Evolutionary conservation across 352 stramenopile species (phyloP), one percentile per base, ranked within the genome.

Genomic region (Plasmopara halstedii): DNA sequence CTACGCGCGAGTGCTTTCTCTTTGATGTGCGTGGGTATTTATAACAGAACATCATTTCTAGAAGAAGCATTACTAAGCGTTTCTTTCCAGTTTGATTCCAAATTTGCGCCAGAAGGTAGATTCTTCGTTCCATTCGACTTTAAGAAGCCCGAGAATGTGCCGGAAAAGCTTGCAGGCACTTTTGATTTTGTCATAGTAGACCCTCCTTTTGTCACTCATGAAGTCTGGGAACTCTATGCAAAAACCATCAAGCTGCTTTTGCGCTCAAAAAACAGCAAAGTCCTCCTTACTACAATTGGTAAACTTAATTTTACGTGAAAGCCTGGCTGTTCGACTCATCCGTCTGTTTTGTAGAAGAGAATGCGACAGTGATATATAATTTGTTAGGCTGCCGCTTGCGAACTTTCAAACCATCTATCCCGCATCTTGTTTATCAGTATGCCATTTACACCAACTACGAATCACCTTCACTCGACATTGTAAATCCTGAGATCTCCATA

Each of bases 401-500:
- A 36, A 50, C 43, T 9, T 97, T 97, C 58, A 81, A 84, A 41
- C 91, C 92, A 2, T 89, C 72, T 17, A 97, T 97, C 50, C 90
- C 94, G 11, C 82, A 97, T 64, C 74, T 98, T 15, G 87, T 97
- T 35, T 98, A 98, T 64, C 92, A 98, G 53, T 98, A 97, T 55
- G 83, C 78, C 8, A 67, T 96, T 6, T 98, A 81, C 55, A 73
- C 81, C 42, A 98, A 97, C 67, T 97, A 95, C 40, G 44, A 65
- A n/a, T 91, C 82, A 0, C 27, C 48, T 18, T 53, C 57, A n/a
- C 67, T 97, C 15, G 53, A 62, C 15, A 33, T 50, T 9, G 17
- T 43, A 31, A 96, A 96, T 36, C 76, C 79, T 0, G 87, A 96
- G 48, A 66, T 96, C 18, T 56, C 70, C 6, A 60, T 68, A 10